Conservation (phyloP, 495 filamentous ascomycete genomes). For the Talaromyces adpressus region DNA sequence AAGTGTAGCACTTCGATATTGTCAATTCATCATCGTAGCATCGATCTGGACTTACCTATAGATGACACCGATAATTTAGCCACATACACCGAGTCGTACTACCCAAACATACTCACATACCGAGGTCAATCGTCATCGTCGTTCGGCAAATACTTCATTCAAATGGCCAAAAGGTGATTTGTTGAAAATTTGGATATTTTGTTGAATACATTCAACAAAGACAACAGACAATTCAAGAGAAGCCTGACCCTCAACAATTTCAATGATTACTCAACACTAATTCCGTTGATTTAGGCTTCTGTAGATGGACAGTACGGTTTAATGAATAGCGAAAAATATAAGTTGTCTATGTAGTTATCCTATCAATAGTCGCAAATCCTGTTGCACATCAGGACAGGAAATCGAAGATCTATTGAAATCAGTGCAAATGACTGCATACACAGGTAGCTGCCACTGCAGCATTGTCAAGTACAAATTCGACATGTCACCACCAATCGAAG, state of each 20-base stretch:
- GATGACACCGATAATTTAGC: too few relatives aligned
- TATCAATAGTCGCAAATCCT: background rate
- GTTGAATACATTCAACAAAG: background rate
- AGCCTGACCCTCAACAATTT: background rate
- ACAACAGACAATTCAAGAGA: background rate
- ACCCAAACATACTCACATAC: background rate
- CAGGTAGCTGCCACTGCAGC: background rate
- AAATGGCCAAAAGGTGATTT: background rate
- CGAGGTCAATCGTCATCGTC: background rate
- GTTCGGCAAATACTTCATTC: too few relatives aligned
- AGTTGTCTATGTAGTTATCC: background rate
- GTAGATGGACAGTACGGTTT: background rate
- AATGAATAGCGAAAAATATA: background rate
- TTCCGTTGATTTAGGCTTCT: background rate
- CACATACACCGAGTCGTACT: background rate
- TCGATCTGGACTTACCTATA: too few relatives aligned
- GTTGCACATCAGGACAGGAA: background rate
- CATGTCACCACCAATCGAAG: background rate
- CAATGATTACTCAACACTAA: background rate
- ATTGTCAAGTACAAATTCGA: background rate
- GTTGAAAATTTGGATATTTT: too few relatives aligned
- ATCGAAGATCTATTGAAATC: background rate
- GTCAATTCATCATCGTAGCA: background rate
- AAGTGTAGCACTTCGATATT: background rate
- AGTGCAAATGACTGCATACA: background rate